phyloP scores from a whole-genome alignment of 2,329 filamentous ascomycete genomes.

The Aspergillus aculeatus region DNA sequence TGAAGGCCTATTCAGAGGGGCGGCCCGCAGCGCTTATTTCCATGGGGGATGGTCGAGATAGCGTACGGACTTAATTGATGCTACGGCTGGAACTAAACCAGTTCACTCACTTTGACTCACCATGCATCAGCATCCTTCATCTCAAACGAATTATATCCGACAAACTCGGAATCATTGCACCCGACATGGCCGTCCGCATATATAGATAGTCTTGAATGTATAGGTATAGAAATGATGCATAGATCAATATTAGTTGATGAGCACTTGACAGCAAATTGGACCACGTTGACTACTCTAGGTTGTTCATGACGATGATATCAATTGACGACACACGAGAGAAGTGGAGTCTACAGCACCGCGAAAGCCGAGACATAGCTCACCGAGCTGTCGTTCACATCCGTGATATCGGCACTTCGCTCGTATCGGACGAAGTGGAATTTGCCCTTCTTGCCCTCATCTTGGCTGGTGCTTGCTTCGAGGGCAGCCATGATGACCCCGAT shows the following conservation, averaged over 20 bases:
- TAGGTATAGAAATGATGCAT: neutral
- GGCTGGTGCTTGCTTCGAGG: constrained; percentile 62
- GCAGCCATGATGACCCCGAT: constrained; percentile 92
- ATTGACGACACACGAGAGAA: neutral
- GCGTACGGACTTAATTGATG: too few species aligned
- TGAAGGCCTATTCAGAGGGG: too few species aligned
- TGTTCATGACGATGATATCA: neutral
- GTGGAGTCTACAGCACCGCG: constrained; percentile 61
- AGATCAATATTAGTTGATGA: neutral
- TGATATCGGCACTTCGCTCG: constrained; percentile 76
- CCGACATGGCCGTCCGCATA: too few species aligned
- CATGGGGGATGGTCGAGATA: too few species aligned
- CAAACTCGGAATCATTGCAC: too few species aligned
- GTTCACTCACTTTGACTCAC: too few species aligned
- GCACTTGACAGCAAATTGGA: neutral
- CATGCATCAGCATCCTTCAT: too few species aligned
- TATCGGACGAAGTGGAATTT: constrained; percentile 81
- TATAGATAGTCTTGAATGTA: too few species aligned
- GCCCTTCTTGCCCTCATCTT: constrained; percentile 44
- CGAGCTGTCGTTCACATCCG: constrained; percentile 69
- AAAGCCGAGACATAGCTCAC: constrained; percentile 96
- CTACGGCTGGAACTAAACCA: too few species aligned
- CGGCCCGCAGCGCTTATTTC: too few species aligned
- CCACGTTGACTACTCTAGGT: neutral
- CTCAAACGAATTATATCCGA: too few species aligned